Percentiles rank a stretch among this genome's conserved stretches.
Evolutionary conservation across 2,329 filamentous ascomycete species (phyloP).

Genomic region (Epichloe sp.): DNA sequence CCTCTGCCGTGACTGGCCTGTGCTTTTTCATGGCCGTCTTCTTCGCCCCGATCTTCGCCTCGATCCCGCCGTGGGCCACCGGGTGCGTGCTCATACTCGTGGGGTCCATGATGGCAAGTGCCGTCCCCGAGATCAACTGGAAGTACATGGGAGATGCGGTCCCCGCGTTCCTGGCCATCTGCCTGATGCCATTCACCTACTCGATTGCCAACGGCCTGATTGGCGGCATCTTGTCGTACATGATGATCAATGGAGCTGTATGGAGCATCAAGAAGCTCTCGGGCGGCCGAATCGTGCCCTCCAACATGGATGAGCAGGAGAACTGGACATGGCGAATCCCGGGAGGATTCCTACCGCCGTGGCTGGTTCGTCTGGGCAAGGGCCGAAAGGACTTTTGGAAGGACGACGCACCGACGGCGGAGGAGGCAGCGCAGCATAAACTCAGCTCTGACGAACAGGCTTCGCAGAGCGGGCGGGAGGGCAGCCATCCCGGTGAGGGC

Average conservation of each 20-base stretch:
- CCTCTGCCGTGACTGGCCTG: constrained; percentile 62
- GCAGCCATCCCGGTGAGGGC: neutral
- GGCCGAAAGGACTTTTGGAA: constrained; percentile 69
- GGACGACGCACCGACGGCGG: constrained; percentile 13
- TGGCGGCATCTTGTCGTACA: constrained; percentile 64
- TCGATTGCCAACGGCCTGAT: constrained; percentile 80
- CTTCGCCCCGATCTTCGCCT: constrained; percentile 83
- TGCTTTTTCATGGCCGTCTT: constrained; percentile 83
- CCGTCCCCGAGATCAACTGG: constrained; percentile 81
- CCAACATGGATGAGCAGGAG: constrained; percentile 65
- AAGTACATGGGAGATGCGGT: constrained; percentile 70
- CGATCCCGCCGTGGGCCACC: constrained; percentile 80
- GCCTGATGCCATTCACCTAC: constrained; percentile 83
- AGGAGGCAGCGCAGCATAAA: constrained; percentile 7
- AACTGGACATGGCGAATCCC: constrained; percentile 67
- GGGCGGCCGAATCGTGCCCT: constrained; percentile 57
- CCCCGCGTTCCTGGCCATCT: constrained; percentile 72
- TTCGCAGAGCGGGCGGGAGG: constrained; percentile 4
- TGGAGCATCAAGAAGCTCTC: constrained; percentile 55
- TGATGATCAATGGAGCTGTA: constrained; percentile 57
- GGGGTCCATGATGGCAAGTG: constrained; percentile 73
- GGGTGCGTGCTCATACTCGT: constrained; percentile 80
- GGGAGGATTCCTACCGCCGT: constrained; percentile 62
- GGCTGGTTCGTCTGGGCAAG: constrained; percentile 48
- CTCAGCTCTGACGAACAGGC: constrained; percentile 9